Evolutionary conservation across 345 rosid species (phyloP).

Genomic region (Dipteronia sinensis): DNA sequence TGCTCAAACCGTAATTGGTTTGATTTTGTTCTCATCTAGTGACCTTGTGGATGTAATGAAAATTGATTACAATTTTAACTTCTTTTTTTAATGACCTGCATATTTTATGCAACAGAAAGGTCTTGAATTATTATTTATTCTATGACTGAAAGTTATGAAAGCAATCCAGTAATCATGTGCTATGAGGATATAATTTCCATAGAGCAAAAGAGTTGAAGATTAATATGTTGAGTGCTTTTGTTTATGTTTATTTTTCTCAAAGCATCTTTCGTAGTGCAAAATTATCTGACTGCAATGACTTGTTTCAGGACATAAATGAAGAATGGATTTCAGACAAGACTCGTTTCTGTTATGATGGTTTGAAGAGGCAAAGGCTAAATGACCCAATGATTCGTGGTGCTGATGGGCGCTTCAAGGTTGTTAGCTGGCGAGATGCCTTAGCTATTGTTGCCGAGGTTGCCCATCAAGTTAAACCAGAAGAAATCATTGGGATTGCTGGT

Average conservation of each 20-base stretch:
- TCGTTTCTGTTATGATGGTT: constrained; percentile 90
- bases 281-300: constrained; percentile 7
- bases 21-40: background rate
- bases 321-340: constrained; percentile 99
- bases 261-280: constrained; percentile 7
- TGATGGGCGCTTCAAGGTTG: constrained; percentile 88
- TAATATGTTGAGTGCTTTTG: background rate
- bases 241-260: background rate
- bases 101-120: background rate
- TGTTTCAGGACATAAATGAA: constrained; percentile 92
- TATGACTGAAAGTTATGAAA: background rate
- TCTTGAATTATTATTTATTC: background rate
- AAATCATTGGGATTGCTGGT: constrained; percentile 91
- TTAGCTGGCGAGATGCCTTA: constrained; percentile 96
- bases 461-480: constrained; percentile 78
- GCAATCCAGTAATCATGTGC: background rate
- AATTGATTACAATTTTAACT: background rate
- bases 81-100: background rate
- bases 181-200: constrained; percentile 8
- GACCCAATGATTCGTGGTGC: constrained; percentile 96
- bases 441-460: constrained; percentile 84
- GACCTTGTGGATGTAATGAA: background rate
- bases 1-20: background rate
- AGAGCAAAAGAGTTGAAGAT: background rate
- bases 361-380: constrained; percentile 97